Base-by-base conservation (phyloP, 2,329 filamentous ascomycete species). In the Calonectria pseudoturangicola region DNA sequence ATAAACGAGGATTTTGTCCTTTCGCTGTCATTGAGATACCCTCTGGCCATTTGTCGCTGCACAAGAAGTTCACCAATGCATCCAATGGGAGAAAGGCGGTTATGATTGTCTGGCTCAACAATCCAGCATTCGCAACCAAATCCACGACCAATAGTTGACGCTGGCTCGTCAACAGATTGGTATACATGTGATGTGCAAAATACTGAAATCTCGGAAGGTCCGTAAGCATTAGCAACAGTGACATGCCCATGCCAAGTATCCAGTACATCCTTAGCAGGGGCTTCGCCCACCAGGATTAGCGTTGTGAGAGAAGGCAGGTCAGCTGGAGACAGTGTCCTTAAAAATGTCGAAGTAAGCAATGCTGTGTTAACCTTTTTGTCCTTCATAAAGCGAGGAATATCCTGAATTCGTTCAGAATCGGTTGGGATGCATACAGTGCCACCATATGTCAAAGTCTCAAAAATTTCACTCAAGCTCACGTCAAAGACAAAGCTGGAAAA, bases 391-490 rank as follows among this genome's bases (percentile, higher is more conserved):
- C 45, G 21, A 15, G 66, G 18, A 30, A 69, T 70, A 30, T 64
- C 50, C 15, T 70, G 60, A 7, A 66, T 30, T 27, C 83, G 79
- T 27, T 85, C 78, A 2, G 80, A 77, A 18, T 86, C 83, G 0
- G 82, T 83, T 0, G 84, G 82, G 4, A 86, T 78, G 54, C 84
- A 86, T 2, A 86, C 77, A 30, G 82, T 83, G 6, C 83, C 85
- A 39, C 85, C 85, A 18, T 79, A 74, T 30, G 83, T 76, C 4
- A 86, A 80, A 5, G 85, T 84, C 0, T 81, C 83, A 27, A 85
- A 82, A 70, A 86, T 84, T 66, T 86, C 84, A 36, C 79, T 78
- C 1, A 86, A 73, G 36, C 82, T 82, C 48, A 82, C 84, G 65
- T 86, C 85, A 30, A 85, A 86, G 4, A 81, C 82, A 72, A 86